Percentiles rank a stretch among this genome's conserved stretches.
phyloP scores from a whole-genome alignment of 805 yeast species.

The Candida qinlingensis region DNA sequence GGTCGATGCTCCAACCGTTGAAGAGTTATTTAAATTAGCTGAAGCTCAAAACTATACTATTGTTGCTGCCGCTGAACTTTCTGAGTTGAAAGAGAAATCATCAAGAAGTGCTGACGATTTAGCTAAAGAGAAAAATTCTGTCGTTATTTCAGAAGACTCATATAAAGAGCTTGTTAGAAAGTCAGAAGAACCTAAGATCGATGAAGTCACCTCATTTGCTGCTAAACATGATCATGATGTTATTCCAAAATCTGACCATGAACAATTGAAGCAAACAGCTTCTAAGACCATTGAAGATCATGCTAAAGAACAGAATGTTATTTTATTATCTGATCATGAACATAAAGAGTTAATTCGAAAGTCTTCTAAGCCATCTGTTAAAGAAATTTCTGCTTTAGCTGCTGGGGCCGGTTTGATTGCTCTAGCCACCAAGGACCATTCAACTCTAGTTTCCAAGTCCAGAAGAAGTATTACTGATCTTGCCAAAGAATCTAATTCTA shows the following conservation, averaged over 20 bases:
- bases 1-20: slow-evolving; percentile 13
- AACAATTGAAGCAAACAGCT: slow-evolving; percentile 8
- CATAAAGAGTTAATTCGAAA: slow-evolving; percentile 11
- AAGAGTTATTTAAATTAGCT: slow-evolving; percentile 16
- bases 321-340: slow-evolving; percentile 12
- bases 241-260: slow-evolving; percentile 12
- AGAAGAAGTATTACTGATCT: slow-evolving; percentile 1
- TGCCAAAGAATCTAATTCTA: slow-evolving; percentile 1
- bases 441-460: slow-evolving; percentile 3
- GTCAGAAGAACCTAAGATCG: slow-evolving; percentile 19
- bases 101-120: not conserved
- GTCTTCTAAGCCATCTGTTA: slow-evolving; percentile 8
- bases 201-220: slow-evolving; percentile 19
- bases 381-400: slow-evolving; percentile 11
- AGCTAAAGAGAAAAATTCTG: not conserved
- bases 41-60: slow-evolving; percentile 18
- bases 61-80: not conserved
- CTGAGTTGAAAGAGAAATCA: slow-evolving; percentile 6
- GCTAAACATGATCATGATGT: slow-evolving; percentile 7
- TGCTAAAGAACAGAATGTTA: slow-evolving; percentile 16
- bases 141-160: not conserved
- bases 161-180: slow-evolving; percentile 1
- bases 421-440: slow-evolving; percentile 1
- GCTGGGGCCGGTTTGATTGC: slow-evolving; percentile 6
- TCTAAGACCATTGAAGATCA: slow-evolving; percentile 19